Percentiles rank a stretch among this genome's conserved stretches.
These are phyloP conservation scores for Colletotrichum eremochloae DNA, from an alignment of 2,329 filamentous ascomycete genomes.

Conservation along the genomic window DNA sequence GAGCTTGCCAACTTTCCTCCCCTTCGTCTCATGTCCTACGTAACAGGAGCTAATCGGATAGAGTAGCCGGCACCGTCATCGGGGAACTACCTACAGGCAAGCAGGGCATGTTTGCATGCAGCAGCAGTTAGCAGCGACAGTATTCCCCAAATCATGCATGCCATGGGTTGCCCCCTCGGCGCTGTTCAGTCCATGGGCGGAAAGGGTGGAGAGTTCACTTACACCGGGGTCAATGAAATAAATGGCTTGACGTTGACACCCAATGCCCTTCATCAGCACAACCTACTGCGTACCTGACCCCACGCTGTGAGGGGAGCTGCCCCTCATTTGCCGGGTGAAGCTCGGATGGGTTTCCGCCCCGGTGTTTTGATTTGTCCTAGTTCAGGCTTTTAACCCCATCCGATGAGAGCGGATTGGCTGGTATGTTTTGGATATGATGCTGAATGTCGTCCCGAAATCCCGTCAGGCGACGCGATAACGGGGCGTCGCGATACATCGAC, in stretches of 20 bases:
- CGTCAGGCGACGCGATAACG: conserved; percentile 19
- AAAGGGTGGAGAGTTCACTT: conserved; percentile 10
- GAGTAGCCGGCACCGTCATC: background rate
- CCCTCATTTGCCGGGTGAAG: conserved; percentile 32
- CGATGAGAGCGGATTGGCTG: conserved; percentile 22
- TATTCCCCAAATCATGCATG: conserved; percentile 3
- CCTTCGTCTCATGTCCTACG: background rate
- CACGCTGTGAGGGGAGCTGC: conserved; percentile 29
- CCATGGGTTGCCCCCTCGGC: background rate
- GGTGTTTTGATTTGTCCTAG: conserved; percentile 1
- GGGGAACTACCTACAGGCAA: conserved; percentile 9
- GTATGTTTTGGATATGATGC: conserved; percentile 18
- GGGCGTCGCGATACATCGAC: background rate
- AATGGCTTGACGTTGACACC: conserved; percentile 9
- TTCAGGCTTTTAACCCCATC: conserved; percentile 18
- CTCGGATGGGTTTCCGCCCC: conserved; percentile 13
- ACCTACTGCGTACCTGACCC: conserved; percentile 16
- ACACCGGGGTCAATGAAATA: background rate
- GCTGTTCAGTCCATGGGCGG: background rate
- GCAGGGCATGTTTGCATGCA: conserved; percentile 21
- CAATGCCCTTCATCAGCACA: conserved; percentile 10
- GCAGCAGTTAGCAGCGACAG: conserved; percentile 4
- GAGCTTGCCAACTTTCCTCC: background rate
- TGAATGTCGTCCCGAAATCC: conserved; percentile 40
- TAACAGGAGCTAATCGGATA: conserved; percentile 5